phyloP scores from a whole-genome alignment of 1,284 basidiomycete genomes.

The Apiotrichum akiyoshidainum region DNA sequence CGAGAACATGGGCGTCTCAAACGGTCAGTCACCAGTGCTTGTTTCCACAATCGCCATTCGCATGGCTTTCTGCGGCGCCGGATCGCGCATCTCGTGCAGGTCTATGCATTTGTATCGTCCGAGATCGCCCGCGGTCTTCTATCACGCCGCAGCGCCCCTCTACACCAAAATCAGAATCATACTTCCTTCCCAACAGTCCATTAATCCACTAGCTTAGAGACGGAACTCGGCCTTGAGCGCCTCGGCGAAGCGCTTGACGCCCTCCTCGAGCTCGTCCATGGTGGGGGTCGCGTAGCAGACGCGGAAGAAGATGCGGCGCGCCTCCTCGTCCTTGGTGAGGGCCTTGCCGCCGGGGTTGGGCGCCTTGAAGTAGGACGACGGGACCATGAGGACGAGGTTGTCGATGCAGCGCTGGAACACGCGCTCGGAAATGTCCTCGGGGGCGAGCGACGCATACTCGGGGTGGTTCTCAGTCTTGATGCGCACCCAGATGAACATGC shows the following conservation, averaged over 20 bases:
- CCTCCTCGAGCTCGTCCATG: slow-evolving; percentile 39
- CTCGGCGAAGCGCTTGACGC: slow-evolving; percentile 30
- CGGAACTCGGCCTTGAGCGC: slow-evolving; percentile 19
- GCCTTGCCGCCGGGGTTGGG: slow-evolving; percentile 15
- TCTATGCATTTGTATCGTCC: no score
- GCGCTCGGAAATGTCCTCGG: slow-evolving; percentile 30
- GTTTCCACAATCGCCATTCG: no score
- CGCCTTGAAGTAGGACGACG: slow-evolving; percentile 36
- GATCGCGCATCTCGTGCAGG: no score
- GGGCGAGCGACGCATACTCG: slow-evolving; percentile 15
- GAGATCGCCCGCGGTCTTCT: no score
- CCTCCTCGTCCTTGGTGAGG: slow-evolving; percentile 29
- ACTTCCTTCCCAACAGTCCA: no score
- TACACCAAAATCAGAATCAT: no score
- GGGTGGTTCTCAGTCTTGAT: slow-evolving; percentile 40
- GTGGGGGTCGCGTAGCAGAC: slow-evolving; percentile 34
- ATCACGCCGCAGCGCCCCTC: no score
- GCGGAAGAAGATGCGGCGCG: slow-evolving; percentile 32
- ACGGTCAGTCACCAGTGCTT: no score
- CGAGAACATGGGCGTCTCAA: no score
- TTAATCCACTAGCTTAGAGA: no score
- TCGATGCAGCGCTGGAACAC: slow-evolving; percentile 32
- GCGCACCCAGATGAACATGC: slow-evolving; percentile 46
- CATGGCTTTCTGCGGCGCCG: no score
- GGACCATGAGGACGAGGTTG: slow-evolving; percentile 31